Percentiles rank a stretch among this genome's conserved stretches.
Evolutionary conservation across 495 filamentous ascomycete genomes (phyloP).

Genomic region (Aspergillus nidulans): DNA sequence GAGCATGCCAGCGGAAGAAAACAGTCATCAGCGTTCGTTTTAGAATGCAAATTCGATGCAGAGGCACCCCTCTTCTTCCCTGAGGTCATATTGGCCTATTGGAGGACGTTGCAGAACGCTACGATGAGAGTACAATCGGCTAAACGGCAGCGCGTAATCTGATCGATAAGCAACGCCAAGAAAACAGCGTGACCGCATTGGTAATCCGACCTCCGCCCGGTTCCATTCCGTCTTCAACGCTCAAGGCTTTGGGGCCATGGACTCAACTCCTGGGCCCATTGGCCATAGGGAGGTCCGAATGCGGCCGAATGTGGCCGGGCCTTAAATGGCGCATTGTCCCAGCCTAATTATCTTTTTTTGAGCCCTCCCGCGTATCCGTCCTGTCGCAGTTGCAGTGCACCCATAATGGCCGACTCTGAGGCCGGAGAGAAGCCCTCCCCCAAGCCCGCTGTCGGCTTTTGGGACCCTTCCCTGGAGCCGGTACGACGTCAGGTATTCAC

Average conservation of each 20-base stretch:
- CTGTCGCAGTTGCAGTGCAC: too few species aligned
- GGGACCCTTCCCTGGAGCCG: slow-evolving; percentile 42
- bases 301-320: neutral
- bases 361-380: too few species aligned
- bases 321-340: neutral
- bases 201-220: neutral
- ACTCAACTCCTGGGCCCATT: neutral
- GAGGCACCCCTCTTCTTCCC: too few species aligned
- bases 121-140: too few species aligned
- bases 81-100: too few species aligned
- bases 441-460: slow-evolving; percentile 43
- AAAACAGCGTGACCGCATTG: neutral
- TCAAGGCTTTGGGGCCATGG: too few species aligned
- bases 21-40: too few species aligned
- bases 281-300: neutral
- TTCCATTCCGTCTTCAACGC: neutral
- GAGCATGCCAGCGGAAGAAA: too few species aligned
- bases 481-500: slow-evolving; percentile 42
- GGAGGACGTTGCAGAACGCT: too few species aligned
- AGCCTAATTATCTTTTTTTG: neutral
- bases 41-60: neutral
- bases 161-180: neutral
- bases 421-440: slow-evolving; percentile 1
- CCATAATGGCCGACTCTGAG: neutral
- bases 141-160: neutral